Evolutionary conservation across 129 eudicot species (phyloP).

Genomic region (Flaveria trinervia): DNA sequence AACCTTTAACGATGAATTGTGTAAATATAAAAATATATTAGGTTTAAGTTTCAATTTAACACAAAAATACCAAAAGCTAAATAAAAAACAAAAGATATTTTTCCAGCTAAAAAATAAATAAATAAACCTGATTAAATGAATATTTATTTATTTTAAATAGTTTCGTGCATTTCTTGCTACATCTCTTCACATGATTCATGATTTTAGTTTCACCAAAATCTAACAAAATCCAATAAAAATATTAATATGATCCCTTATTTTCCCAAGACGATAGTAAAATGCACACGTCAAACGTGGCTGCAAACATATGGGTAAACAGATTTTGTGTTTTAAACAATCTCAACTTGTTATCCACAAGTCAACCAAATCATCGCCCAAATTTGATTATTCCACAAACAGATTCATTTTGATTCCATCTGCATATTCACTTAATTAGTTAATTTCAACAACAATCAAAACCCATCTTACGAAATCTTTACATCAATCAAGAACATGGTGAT

Average conservation of each 20-base stretch:
- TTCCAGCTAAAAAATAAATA: no score
- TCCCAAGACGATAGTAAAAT: neutral
- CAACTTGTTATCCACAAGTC: constrained; percentile 28
- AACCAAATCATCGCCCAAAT: constrained; percentile 14
- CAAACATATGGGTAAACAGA: constrained; percentile 3
- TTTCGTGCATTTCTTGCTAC: neutral
- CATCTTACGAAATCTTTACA: neutral
- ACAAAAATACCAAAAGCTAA: no score
- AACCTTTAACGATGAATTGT: no score
- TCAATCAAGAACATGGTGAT: constrained; percentile 18
- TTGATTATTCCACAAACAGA: constrained; percentile 7
- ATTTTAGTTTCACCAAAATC: neutral
- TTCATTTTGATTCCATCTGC: constrained; percentile 7
- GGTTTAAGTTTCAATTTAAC: no score
- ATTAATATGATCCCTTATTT: neutral
- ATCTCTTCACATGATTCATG: neutral
- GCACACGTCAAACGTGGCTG: constrained; percentile 5
- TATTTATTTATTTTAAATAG: no score
- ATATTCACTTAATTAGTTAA: neutral
- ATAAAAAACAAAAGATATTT: no score
- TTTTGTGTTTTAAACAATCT: constrained; percentile 15
- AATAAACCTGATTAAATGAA: no score
- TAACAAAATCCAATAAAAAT: constrained; percentile 10
- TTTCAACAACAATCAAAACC: constrained; percentile 13
- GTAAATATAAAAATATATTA: no score